These are phyloP conservation scores for Rhizomucor pusillus DNA, from an alignment of 371 early-diverging fungal genomes.

Conservation along the genomic window DNA sequence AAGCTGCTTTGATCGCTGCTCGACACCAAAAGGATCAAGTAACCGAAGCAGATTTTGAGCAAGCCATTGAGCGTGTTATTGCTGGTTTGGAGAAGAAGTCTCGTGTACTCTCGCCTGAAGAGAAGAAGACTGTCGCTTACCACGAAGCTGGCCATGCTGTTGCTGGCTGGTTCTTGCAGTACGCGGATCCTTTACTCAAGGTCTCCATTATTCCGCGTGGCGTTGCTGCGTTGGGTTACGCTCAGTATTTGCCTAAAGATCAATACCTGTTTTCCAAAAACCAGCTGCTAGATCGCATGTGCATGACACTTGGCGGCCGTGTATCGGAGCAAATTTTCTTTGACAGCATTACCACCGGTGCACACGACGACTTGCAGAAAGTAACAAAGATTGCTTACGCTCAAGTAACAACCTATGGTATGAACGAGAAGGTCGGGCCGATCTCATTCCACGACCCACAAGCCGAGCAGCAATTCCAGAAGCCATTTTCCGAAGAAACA, in stretches of 20 bases:
- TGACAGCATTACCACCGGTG: slow-evolving; percentile 85
- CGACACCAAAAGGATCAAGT: slow-evolving; percentile 78
- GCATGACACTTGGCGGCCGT: slow-evolving; percentile 98
- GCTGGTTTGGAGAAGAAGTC: slow-evolving; percentile 97
- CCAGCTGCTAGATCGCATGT: slow-evolving; percentile 95
- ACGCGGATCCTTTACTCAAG: slow-evolving; percentile 95
- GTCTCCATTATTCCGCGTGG: slow-evolving; percentile 98
- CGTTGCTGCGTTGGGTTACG: slow-evolving; percentile 95
- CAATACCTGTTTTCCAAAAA: slow-evolving; percentile 91
- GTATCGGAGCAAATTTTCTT: slow-evolving; percentile 96
- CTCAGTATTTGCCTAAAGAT: slow-evolving; percentile 98
- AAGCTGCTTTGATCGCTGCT: slow-evolving; percentile 98
- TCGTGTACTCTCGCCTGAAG: slow-evolving; percentile 92
- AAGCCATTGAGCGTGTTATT: slow-evolving; percentile 97
- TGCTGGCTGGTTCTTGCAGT: slow-evolving; percentile 95
- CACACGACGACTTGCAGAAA: slow-evolving; percentile 93
- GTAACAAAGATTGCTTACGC: slow-evolving; percentile 98
- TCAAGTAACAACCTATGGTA: slow-evolving; percentile 91
- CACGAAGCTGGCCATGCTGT: slow-evolving; percentile 99
- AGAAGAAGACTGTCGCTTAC: slow-evolving; percentile 98
- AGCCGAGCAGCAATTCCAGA: slow-evolving; percentile 78
- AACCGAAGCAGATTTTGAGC: slow-evolving; percentile 88
- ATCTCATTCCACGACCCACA: slow-evolving; percentile 80
- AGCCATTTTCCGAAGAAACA: slow-evolving; percentile 96
- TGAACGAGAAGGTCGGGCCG: slow-evolving; percentile 89